Evolutionary conservation across 257 asterid species (phyloP), one percentile per base, ranked within the genome.

Genomic region (Solanum sitiens): DNA sequence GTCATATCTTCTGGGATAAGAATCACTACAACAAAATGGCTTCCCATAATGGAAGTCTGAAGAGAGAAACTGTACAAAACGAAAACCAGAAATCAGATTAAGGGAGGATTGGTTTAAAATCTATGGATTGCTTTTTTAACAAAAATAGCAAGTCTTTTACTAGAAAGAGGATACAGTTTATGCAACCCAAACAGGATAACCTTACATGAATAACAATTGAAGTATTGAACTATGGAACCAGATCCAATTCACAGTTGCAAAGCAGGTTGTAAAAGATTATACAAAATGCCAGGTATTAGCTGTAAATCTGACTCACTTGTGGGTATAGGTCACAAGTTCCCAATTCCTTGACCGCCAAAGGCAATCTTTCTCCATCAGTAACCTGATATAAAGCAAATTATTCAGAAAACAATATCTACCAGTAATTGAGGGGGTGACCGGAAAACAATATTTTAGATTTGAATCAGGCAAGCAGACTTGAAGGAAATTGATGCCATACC

Each of bases 311-410:
- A 90, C 90, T 91, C 87, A 96, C 99, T 93, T 97, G 98, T 76
- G 99, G 99, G 88, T 97, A 97, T 89, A 97, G 98, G 92, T 97
- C 99, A 89, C 99, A 97, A 39, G 94, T 95, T 68, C 99, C 99
- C 96, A 97, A 88, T 89, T 97, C 99, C 91, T 95, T 97, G 67
- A 97, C 98, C 30, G 98, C 97, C 91, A 97, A 90, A 86, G 98
- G 98, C 92, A 97, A 88, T 91, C 99, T 95, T 90, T 97, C 99
- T 89, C 99, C 99, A 86, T 95, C 99, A 86, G 97, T 92, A 87
- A 92, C 95, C 98, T 97, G 95, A 90, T 86, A 88, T 83, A 83
- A 63, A 65, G 74, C 47, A 67, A 85, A 85, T 37, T 27, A 33
- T 25, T 72, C 83, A n/a, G 53, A 71, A 87, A 87, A 87, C 56